A percentile compares a stretch with the other conserved stretches of the same genome.
These are phyloP conservation scores for Ogataea allantospora DNA, from an alignment of 805 yeast species.

Conservation along the genomic window DNA sequence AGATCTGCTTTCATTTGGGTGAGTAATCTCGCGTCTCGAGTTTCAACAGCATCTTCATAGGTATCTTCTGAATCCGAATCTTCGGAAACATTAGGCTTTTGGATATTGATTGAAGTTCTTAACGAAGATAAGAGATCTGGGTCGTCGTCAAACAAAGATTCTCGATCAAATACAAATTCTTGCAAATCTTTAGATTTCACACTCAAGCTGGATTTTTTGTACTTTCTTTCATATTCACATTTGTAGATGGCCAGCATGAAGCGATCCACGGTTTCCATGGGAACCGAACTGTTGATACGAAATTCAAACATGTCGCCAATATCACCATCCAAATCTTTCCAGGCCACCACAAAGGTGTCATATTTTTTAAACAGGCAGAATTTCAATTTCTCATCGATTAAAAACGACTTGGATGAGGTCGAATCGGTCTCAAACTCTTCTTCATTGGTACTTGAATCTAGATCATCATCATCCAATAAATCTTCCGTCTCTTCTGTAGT, in stretches of 20 bases:
- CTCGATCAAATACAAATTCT: slow-evolving; percentile 51
- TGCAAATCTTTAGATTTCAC: slow-evolving; percentile 48
- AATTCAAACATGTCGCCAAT: slow-evolving; percentile 82
- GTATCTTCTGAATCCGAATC: slow-evolving; percentile 23
- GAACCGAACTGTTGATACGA: slow-evolving; percentile 61
- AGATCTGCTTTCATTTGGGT: slow-evolving; percentile 35
- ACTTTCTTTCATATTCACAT: slow-evolving; percentile 77
- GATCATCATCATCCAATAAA: slow-evolving; percentile 41
- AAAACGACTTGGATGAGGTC: slow-evolving; percentile 69
- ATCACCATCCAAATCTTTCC: slow-evolving; percentile 88
- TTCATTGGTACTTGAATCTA: slow-evolving; percentile 41
- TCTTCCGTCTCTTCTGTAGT: slow-evolving; percentile 69
- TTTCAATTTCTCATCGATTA: slow-evolving; percentile 58
- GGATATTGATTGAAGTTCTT: slow-evolving; percentile 19
- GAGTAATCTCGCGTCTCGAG: slow-evolving; percentile 24
- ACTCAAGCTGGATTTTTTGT: slow-evolving; percentile 49
- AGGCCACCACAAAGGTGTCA: slow-evolving; percentile 57
- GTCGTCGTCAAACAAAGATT: slow-evolving; percentile 24
- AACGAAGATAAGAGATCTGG: slow-evolving; percentile 20
- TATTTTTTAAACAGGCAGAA: slow-evolving; percentile 51
- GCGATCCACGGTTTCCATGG: slow-evolving; percentile 52
- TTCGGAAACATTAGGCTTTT: background rate
- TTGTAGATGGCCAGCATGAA: slow-evolving; percentile 62
- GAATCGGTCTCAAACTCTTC: slow-evolving; percentile 33
- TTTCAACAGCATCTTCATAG: slow-evolving; percentile 32